phyloP scores from a whole-genome alignment of 1,284 basidiomycete species.

The Taiwanofungus camphoratus region DNA sequence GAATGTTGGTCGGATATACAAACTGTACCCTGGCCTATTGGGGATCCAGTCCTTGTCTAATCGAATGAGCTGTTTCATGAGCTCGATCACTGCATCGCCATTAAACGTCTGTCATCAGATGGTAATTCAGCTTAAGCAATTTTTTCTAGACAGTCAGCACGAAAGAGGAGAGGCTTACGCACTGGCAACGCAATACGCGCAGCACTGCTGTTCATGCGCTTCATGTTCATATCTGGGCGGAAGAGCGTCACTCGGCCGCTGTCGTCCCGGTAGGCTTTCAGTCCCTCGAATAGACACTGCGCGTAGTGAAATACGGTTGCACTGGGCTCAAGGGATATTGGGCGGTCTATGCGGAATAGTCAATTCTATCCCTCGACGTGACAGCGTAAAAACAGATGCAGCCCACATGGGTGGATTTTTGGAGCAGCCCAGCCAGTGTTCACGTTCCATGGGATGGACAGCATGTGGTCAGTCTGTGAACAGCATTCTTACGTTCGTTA shows the following conservation, averaged over 20 bases:
- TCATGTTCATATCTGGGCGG: constrained; percentile 99
- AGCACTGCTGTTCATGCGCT: constrained; percentile 81
- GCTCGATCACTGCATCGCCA: constrained; percentile 70
- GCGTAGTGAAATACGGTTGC: constrained; percentile 94
- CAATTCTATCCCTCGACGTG: not conserved
- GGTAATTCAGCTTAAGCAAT: no score
- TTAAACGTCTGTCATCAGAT: constrained; percentile 77
- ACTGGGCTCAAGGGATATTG: constrained; percentile 73
- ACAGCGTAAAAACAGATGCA: not conserved
- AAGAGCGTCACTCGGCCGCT: constrained; percentile 84
- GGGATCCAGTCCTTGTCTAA: constrained; percentile 95
- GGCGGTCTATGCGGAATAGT: constrained; percentile 17
- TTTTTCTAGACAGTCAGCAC: no score
- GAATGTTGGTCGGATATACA: constrained; percentile 80
- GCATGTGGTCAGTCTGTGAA: constrained; percentile 86
- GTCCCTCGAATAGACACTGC: constrained; percentile 86
- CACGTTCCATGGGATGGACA: constrained; percentile 76
- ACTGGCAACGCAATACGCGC: constrained; percentile 73
- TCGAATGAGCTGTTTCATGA: constrained; percentile 87
- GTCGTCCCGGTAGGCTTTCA: constrained; percentile 90
- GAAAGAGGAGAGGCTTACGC: not conserved
- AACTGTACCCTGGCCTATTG: constrained; percentile 80
- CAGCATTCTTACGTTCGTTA: not conserved
- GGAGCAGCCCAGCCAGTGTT: constrained; percentile 79
- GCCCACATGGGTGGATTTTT: constrained; percentile 77